Evolutionary conservation across 2,329 filamentous ascomycete genomes (phyloP).

Genomic region (Ophiocordyceps unilateralis): DNA sequence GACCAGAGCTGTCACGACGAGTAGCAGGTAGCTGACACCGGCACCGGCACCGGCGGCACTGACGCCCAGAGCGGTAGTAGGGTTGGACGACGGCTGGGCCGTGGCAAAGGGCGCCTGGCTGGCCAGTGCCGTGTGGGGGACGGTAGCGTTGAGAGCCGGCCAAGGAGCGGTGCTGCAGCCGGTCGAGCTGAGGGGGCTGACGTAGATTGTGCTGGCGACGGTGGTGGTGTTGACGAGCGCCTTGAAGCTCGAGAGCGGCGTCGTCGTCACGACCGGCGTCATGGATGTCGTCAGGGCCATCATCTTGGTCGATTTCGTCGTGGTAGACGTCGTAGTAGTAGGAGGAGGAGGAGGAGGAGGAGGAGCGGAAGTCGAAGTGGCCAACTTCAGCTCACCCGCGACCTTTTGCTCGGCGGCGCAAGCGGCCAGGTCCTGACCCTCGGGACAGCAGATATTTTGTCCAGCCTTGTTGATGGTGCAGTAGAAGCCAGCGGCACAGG

Average conservation of each 20-base stretch:
- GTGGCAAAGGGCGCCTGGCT: constrained; percentile 9
- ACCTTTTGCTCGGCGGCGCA: constrained; percentile 38
- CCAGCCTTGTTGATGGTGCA: constrained; percentile 35
- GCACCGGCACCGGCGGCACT: not conserved
- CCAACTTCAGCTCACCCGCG: constrained; percentile 22
- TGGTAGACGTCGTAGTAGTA: not conserved
- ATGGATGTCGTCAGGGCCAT: not conserved
- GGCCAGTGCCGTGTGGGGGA: not conserved
- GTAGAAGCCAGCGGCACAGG: constrained; percentile 44
- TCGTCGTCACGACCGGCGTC: not conserved
- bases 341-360: constrained; percentile 5
- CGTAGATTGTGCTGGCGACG: constrained; percentile 8
- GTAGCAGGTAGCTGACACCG: not conserved
- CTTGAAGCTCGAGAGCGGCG: not conserved
- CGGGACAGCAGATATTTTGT: constrained; percentile 43
- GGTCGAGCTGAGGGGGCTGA: constrained; percentile 9
- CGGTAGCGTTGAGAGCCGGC: constrained; percentile 8
- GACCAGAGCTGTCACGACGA: not conserved
- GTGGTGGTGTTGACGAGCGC: not conserved
- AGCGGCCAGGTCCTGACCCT: constrained; percentile 31
- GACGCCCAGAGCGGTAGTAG: not conserved
- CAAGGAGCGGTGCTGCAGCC: constrained; percentile 14
- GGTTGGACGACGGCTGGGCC: constrained; percentile 11
- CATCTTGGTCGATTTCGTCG: not conserved
- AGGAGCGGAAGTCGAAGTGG: constrained; percentile 1